Conservation (phyloP, 495 filamentous ascomycete genomes). For the Astrocystis sublimbata region DNA sequence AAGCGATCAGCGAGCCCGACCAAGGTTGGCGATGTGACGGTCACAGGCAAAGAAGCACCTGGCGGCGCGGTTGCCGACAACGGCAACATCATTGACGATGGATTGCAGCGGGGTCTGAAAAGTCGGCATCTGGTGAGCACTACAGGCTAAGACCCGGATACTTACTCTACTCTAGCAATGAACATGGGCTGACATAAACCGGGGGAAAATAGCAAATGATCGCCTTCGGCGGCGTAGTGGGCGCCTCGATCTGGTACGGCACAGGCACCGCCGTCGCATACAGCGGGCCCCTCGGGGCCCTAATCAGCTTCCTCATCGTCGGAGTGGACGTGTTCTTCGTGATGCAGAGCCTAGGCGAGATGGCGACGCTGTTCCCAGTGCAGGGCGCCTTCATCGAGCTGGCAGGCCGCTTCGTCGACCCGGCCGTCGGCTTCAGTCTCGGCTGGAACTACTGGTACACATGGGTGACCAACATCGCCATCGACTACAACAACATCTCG, state of each 20-base stretch:
- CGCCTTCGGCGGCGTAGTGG: slow-evolving; percentile 46
- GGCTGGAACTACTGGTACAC: slow-evolving; percentile 62
- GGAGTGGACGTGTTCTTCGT: slow-evolving; percentile 61
- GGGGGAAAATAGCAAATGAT: slow-evolving; percentile 42
- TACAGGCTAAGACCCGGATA: background rate
- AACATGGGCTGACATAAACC: background rate
- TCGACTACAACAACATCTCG: slow-evolving; percentile 30
- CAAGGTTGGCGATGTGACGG: background rate
- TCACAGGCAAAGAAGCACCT: background rate
- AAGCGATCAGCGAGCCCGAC: slow-evolving; percentile 11
- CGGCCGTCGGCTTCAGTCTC: slow-evolving; percentile 53
- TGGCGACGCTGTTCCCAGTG: slow-evolving; percentile 57
- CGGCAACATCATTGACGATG: slow-evolving; percentile 31
- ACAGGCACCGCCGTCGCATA: slow-evolving; percentile 54
- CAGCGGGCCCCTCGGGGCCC: slow-evolving; percentile 53
- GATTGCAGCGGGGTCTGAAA: slow-evolving; percentile 34
- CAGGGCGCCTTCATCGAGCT: slow-evolving; percentile 59
- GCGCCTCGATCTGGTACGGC: slow-evolving; percentile 44
- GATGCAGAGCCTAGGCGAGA: slow-evolving; percentile 61
- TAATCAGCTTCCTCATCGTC: slow-evolving; percentile 58
- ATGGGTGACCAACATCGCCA: slow-evolving; percentile 56
- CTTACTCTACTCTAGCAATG: background rate
- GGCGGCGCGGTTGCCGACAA: slow-evolving; percentile 25
- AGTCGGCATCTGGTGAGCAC: slow-evolving; percentile 29
- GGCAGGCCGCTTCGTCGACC: slow-evolving; percentile 57